Evolutionary conservation across 2,329 filamentous ascomycete species (phyloP), one percentile per base, ranked within the genome.

Genomic region (Cordyceps militaris): DNA sequence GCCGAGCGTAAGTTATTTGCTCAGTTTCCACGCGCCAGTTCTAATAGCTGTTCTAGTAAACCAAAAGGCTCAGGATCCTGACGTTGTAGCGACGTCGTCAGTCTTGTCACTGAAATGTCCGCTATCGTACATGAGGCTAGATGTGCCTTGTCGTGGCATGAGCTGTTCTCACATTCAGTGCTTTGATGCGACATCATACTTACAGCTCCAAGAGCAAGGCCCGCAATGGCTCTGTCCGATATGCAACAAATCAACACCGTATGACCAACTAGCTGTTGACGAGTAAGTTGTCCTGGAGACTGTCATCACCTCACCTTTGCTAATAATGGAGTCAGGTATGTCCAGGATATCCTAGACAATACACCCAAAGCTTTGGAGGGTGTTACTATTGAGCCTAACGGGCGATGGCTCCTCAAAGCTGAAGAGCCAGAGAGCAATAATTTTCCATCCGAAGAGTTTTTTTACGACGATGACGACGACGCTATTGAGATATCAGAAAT

Each of bases 171-270:
- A 99, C 70, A 89, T 94, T 26, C 91, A 96, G 68, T 99, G 94
- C 69, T 99, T 97, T 65, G 94, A 99, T 70, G 93, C 89, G 3
- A 87, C 84, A 3, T 95, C 91, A 2, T 99, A 97, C 69, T 79
- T 99, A 21, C 90, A 96, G 65, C 75, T 99, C 28, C 93, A 97
- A 69, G 91, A 97, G 69, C 94, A 99, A 75, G 93, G 91, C 0
- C 94, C 94, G 0, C 95, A 94, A 19, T 99, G 94, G 94, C 79
- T 85, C n/a, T 99, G 94, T 66, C 94, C 94, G 0, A 87, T 97
- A 23, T 99, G 94, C 76, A 93, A 87, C 71, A 95, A 92, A 67
- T 74, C 83, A 0, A 86, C 91, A 1, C 84, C 86, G 0, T 99
- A 90, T 70, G 88, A 93, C 52, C 85, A 83, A 49, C 75, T 99